Evolutionary conservation across 2,329 filamentous ascomycete species (phyloP).

Genomic region (Aspergillus piperis): DNA sequence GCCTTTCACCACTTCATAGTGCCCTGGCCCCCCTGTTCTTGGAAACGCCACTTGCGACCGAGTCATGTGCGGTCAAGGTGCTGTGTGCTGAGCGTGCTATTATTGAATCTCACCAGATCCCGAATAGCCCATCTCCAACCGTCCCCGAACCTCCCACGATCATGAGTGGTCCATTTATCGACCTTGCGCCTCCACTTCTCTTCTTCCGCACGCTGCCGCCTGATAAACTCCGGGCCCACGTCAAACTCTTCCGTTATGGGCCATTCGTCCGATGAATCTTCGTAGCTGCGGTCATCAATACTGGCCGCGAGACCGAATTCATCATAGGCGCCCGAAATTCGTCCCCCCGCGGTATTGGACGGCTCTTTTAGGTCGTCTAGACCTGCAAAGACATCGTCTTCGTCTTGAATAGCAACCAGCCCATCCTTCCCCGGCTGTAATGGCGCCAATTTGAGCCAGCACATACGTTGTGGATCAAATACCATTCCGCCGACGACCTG

Average conservation of each 20-base stretch:
- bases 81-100: conserved; percentile 22
- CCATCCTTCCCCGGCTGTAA: conserved; percentile 39
- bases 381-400: conserved; percentile 91
- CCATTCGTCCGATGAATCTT: conserved; percentile 67
- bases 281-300: conserved; percentile 44
- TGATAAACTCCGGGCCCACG: conserved; percentile 90
- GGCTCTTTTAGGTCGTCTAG: conserved; percentile 87
- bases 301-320: conserved; percentile 29
- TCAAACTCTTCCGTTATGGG: conserved; percentile 96
- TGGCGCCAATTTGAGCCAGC: conserved; percentile 80
- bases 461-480: conserved; percentile 96
- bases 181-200: conserved; percentile 87
- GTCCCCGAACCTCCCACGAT: conserved; percentile 49
- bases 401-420: conserved; percentile 67
- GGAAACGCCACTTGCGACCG: neutral
- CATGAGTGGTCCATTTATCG: conserved; percentile 74
- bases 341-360: conserved; percentile 23
- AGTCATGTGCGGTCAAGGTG: conserved; percentile 14
- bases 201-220: conserved; percentile 87
- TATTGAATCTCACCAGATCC: conserved; percentile 44
- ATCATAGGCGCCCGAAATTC: conserved; percentile 28
- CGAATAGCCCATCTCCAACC: conserved; percentile 76
- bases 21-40: neutral
- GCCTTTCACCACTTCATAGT: neutral
- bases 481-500: conserved; percentile 98